phyloP scores from a whole-genome alignment of 2,329 filamentous ascomycete genomes.

The Talaromyces pinophilus region DNA sequence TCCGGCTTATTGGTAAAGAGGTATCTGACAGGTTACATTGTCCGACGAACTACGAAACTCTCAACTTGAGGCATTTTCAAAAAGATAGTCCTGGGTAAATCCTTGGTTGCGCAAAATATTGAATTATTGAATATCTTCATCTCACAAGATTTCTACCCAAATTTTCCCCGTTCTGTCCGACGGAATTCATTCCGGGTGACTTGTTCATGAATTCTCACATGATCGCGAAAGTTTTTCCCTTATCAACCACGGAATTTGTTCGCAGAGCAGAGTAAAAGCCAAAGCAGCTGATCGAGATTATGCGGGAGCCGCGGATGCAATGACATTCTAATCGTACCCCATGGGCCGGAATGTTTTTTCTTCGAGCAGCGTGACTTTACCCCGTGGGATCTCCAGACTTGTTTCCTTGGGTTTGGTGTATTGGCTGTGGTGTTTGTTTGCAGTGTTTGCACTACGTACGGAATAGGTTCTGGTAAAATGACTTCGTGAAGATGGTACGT shows the following conservation, averaged over 20 bases:
- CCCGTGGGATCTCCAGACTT: constrained; percentile 15
- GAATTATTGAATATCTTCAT: background rate
- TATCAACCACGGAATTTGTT: background rate
- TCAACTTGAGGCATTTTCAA: constrained; percentile 2
- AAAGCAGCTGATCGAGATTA: background rate
- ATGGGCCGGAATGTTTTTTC: constrained; percentile 13
- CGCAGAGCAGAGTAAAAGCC: background rate
- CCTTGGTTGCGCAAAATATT: constrained; percentile 2
- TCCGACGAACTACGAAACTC: constrained; percentile 7
- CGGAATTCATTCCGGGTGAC: constrained; percentile 1
- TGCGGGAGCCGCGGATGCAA: constrained; percentile 10
- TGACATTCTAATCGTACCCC: constrained; percentile 5
- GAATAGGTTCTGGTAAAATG: background rate
- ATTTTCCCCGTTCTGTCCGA: background rate
- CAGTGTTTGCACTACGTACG: background rate
- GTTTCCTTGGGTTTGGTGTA: background rate
- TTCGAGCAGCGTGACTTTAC: constrained; percentile 9
- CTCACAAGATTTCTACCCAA: constrained; percentile 8
- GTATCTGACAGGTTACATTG: constrained; percentile 1
- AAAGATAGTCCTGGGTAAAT: background rate
- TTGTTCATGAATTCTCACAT: background rate
- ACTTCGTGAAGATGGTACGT: background rate
- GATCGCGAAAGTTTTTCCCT: background rate
- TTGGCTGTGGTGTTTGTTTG: background rate
- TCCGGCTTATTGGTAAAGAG: background rate